phyloP scores from a whole-genome alignment of 495 filamentous ascomycete genomes.

The Jackrogersella minutella region DNA sequence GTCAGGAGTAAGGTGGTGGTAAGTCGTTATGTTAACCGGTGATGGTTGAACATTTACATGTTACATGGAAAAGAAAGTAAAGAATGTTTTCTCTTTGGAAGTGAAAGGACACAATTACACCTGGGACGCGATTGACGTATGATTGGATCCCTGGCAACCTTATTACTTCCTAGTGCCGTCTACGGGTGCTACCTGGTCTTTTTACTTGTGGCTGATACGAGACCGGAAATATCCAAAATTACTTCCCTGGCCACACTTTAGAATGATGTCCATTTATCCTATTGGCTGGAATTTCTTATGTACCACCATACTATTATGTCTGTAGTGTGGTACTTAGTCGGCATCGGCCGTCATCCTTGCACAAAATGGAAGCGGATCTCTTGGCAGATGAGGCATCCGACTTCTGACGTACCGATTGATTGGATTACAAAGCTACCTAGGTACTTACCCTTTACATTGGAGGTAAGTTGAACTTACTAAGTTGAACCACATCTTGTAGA shows the following conservation, averaged over 20 bases:
- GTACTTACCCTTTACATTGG: too few species aligned
- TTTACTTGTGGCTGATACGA: constrained; percentile 10
- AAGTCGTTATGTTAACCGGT: constrained; percentile 12
- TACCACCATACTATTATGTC: too few species aligned
- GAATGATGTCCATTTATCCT: background rate
- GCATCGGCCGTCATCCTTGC: constrained; percentile 6
- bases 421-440: constrained; percentile 47
- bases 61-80: constrained; percentile 1
- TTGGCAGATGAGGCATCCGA: constrained; percentile 32
- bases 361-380: constrained; percentile 10
- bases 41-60: constrained; percentile 2
- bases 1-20: background rate
- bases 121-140: constrained; percentile 45
- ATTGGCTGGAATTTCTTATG: constrained; percentile 20
- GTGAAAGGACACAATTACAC: constrained; percentile 37
- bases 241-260: constrained; percentile 22
- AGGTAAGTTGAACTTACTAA: too few species aligned
- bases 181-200: constrained; percentile 23
- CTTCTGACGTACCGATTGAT: constrained; percentile 30
- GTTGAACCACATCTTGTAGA: constrained; percentile 34
- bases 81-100: constrained; percentile 15
- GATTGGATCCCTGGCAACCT: constrained; percentile 47
- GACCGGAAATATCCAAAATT: constrained; percentile 34
- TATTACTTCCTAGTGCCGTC: too few species aligned
- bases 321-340: too few species aligned